Base-by-base conservation (phyloP, 2,329 filamentous ascomycete species). In the Metarhizium album region DNA sequence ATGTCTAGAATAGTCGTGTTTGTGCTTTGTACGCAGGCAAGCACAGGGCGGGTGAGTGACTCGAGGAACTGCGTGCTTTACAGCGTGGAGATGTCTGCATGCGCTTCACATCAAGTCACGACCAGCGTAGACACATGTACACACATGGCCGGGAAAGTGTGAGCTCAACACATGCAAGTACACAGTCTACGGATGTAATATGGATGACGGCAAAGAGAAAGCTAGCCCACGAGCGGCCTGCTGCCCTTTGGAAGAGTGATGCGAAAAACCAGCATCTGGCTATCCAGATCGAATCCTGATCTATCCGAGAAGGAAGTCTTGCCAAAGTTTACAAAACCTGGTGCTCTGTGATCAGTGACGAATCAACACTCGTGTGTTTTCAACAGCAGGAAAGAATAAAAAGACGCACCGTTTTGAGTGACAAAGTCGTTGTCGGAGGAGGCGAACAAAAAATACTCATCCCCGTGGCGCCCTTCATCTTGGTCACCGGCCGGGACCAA, bases 401-500 rank as follows among this genome's bases (percentile, higher is more conserved):
- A 14, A 20, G 5, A 42, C 55, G 24, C 60, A 71, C 80, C 82
- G 62, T 87, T 71, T 63, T 87, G 83, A 0, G 84, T 87, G 51
- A 88, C 81, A 58, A 87, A 87, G 63, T 89, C 84, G 60, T 89
- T 86, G 59, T 88, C 85, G 51, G 78, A 84, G 46, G 86, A 66
- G 13, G 75, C 79, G 54, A 89, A 78, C 33, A 89, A 62, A 60
- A 81, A 87, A 64, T 80, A 87, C 65, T 86, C 79, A 24, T 78
- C 75, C 51, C 78, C 71, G 22, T 64, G 62, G 38, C 67, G 27
- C 27, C 9, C 9, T 9, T 9, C 27, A 9, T 29, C 27, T 7
- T 29, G 63, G 2, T 58, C 53, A 57, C 80, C 71, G 6, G 80
- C 75, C 1, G 82, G 82, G 2, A 81, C 73, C 23, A 87, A 62